Conservation (phyloP, 2,329 filamentous ascomycete species). For the Penicillium fuscoglaucum region DNA sequence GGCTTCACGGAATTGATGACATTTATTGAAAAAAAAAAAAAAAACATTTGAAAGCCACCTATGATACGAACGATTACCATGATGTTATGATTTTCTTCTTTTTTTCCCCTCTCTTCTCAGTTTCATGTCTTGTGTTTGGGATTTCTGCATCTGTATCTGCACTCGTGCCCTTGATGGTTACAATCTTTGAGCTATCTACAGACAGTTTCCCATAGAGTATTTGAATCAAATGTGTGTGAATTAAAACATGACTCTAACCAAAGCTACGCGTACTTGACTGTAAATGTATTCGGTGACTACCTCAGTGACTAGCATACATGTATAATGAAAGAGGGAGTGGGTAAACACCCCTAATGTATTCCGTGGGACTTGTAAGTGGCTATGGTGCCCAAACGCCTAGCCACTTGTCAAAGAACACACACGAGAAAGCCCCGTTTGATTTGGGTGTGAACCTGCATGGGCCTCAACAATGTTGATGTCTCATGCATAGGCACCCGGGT, state of each 20-base stretch:
- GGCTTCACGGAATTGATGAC: neutral
- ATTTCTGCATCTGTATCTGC: neutral
- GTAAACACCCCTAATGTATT: neutral
- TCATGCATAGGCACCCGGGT: neutral
- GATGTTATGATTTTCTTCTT: constrained; percentile 7
- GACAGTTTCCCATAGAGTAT: neutral
- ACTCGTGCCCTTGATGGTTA: no score
- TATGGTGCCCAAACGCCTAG: neutral
- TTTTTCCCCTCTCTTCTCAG: neutral
- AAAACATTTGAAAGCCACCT: neutral
- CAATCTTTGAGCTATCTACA: neutral
- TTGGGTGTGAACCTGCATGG: neutral
- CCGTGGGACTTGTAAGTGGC: neutral
- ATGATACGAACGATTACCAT: constrained; percentile 4
- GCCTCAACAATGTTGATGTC: neutral
- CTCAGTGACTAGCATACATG: no score
- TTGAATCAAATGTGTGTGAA: neutral
- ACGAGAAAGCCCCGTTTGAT: neutral
- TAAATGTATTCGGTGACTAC: neutral
- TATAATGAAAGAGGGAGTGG: no score
- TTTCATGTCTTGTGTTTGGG: neutral
- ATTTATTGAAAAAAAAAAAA: neutral
- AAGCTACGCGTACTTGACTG: neutral
- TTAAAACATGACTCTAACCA: neutral
- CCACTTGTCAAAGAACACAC: neutral